Evolutionary conservation across 345 rosid species (phyloP), one percentile per base, ranked within the genome.

Genomic region (Rhodamnia rubescens): DNA sequence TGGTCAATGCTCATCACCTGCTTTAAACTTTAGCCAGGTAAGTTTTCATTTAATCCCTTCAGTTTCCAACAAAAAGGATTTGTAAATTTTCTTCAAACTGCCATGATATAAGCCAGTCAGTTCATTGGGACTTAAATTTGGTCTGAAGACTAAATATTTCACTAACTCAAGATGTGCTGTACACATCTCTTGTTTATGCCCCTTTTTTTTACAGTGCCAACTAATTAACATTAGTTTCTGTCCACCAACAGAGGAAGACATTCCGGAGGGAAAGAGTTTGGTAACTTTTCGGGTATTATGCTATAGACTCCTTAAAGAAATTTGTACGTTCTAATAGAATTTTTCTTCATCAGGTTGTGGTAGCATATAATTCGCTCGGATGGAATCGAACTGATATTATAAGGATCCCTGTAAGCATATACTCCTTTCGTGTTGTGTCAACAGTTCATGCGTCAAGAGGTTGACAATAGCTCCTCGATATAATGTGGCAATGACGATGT

Each of bases 171-270:
- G 78, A 64, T 64, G 44, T 32, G 20, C 44, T 20, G 59, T 53
- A 32, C 53, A 81, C 44, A 53, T 53, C 55, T 81, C 36, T 83
- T 75, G 13, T 26, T 83, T 85, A 54, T 85, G 20, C 32, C 18
- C 56, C 5, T 9, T 21, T 81, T 81, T 85, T 83, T 80, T 69
- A 82, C 95, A 96, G 99, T 96, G 99, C 89, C 93, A 90, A 82
- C 85, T 95, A 84, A 87, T 94, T 87, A 96, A 96, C 89, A 92
- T 96, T 89, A 95, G 98, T 89, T 95, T 91, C 89, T 95, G 98
- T 85, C 98, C 97, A 54, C 86, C 91, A 54, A 90, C 99, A 53
- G 98, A 93, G 89, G 84, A 90, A 88, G 93, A 89, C 81, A 88
- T 91, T 84, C 83, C 90, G 83, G 88, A 74, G 36, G 92, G 92